Conservation (phyloP, 108 stramenopile genomes). For the Cyclotella distinguenda region DNA sequence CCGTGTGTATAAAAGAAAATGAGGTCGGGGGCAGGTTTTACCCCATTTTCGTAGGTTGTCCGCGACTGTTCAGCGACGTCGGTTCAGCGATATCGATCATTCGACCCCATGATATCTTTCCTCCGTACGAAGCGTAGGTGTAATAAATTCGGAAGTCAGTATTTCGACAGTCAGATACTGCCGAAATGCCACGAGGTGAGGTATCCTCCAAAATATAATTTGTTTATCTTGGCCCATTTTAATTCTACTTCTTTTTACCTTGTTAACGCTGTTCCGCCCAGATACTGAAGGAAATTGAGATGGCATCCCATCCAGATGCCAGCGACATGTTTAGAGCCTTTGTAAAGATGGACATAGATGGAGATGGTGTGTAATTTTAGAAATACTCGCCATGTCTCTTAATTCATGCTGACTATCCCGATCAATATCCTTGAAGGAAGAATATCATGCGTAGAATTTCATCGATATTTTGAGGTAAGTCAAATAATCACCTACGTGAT, state of each 20-base stretch:
- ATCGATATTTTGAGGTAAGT: conserved; percentile 12
- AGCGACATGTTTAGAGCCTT: conserved; percentile 16
- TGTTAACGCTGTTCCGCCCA: background rate
- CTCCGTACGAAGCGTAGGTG: background rate
- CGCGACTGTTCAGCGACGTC: too few relatives aligned
- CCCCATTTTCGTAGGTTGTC: too few relatives aligned
- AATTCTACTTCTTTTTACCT: background rate
- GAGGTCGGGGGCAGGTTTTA: too few relatives aligned
- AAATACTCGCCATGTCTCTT: too few relatives aligned
- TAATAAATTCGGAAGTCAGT: conserved; percentile 6
- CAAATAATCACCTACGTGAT: too few relatives aligned
- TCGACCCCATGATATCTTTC: background rate
- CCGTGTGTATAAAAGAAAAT: too few relatives aligned
- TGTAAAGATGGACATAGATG: conserved; percentile 15
- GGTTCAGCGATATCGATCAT: too few relatives aligned
- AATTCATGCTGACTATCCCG: too few relatives aligned
- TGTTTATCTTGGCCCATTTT: background rate
- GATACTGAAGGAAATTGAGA: background rate
- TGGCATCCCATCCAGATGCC: conserved; percentile 2
- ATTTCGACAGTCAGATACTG: conserved; percentile 8
- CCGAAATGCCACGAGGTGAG: conserved; percentile 10
- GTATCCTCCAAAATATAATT: background rate
- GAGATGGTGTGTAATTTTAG: too few relatives aligned
- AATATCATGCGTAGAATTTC: conserved; percentile 5
- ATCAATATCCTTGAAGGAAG: too few relatives aligned